phyloP scores from a whole-genome alignment of 176 grass and related monocot species.

The Zizania latifolia region DNA sequence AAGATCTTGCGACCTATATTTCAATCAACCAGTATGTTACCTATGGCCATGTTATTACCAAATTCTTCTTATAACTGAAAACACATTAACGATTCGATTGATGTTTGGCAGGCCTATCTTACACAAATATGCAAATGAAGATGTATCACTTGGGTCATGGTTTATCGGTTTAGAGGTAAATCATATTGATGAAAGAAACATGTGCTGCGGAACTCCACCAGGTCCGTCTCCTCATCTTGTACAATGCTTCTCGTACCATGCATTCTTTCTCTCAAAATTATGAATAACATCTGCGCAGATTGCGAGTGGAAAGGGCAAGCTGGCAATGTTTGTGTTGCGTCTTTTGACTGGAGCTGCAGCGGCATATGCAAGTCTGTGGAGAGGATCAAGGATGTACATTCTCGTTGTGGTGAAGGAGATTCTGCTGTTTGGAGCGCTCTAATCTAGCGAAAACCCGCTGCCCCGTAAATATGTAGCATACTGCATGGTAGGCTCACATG shows the following conservation, averaged over 20 bases:
- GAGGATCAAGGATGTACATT: conserved; percentile 67
- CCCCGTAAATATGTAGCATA: conserved; percentile 34
- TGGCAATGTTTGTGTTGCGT: conserved; percentile 66
- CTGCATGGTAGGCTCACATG: too few relatives aligned
- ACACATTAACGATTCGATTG: conserved; percentile 14
- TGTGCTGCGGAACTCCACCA: conserved; percentile 94
- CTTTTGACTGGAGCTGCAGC: conserved; percentile 84
- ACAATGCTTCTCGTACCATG: background rate
- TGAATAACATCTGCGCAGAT: conserved; percentile 22
- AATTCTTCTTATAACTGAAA: background rate
- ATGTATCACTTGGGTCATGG: conserved; percentile 85
- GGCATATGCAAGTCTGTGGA: conserved; percentile 85
- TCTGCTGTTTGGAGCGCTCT: conserved; percentile 66
- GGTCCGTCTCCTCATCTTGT: conserved; percentile 36
- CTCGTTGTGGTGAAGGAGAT: conserved; percentile 63
- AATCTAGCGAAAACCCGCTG: conserved; percentile 24
- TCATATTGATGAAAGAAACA: conserved; percentile 82
- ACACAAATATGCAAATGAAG: conserved; percentile 91
- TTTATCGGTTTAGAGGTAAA: conserved; percentile 89
- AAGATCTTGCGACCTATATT: conserved; percentile 89
- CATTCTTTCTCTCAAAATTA: conserved; percentile 4
- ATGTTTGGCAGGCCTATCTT: conserved; percentile 68
- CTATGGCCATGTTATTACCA: conserved; percentile 1
- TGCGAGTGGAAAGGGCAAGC: conserved; percentile 84
- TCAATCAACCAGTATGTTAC: conserved; percentile 82